phyloP scores from a whole-genome alignment of 2,329 filamentous ascomycete genomes.

The Calonectria montana region DNA sequence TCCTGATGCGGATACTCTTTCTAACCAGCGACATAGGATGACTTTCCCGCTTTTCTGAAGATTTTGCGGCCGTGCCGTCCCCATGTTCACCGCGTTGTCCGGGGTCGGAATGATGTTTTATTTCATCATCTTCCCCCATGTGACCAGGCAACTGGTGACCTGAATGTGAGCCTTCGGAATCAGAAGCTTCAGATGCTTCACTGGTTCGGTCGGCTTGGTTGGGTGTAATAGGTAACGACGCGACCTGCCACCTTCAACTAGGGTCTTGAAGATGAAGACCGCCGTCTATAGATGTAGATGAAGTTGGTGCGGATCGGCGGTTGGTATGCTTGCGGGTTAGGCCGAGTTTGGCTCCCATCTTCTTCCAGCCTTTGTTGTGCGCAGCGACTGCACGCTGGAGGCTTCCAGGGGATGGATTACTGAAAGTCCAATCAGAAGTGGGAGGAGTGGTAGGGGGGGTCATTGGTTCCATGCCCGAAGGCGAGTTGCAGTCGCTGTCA shows the following conservation, averaged over 20 bases:
- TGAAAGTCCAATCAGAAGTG: conserved; percentile 66
- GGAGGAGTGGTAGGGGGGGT: conserved; percentile 82
- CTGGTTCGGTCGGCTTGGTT: conserved; percentile 36
- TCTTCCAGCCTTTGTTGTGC: conserved; percentile 72
- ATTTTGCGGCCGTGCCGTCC: conserved; percentile 64
- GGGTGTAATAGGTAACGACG: conserved; percentile 58
- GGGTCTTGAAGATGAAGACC: conserved; percentile 52
- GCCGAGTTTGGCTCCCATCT: conserved; percentile 71
- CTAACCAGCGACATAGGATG: conserved; percentile 35
- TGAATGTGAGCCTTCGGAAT: conserved; percentile 60
- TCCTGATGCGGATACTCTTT: conserved; percentile 40
- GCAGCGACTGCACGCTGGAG: conserved; percentile 66
- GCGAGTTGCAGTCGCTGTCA: conserved; percentile 72
- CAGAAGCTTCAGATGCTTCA: conserved; percentile 29
- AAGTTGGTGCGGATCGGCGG: conserved; percentile 56
- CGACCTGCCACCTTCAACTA: conserved; percentile 71
- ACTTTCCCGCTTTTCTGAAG: conserved; percentile 30
- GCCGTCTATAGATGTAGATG: conserved; percentile 55
- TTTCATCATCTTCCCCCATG: conserved; percentile 31
- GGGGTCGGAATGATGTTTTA: conserved; percentile 32
- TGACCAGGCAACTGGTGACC: conserved; percentile 53
- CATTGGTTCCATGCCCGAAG: conserved; percentile 70
- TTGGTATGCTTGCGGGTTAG: conserved; percentile 64
- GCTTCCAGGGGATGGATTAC: conserved; percentile 60
- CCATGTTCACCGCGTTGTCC: conserved; percentile 46